These are phyloP conservation scores for Scleroderma citrinum DNA, from an alignment of 768 basidiomycete genomes.

Conservation along the genomic window DNA sequence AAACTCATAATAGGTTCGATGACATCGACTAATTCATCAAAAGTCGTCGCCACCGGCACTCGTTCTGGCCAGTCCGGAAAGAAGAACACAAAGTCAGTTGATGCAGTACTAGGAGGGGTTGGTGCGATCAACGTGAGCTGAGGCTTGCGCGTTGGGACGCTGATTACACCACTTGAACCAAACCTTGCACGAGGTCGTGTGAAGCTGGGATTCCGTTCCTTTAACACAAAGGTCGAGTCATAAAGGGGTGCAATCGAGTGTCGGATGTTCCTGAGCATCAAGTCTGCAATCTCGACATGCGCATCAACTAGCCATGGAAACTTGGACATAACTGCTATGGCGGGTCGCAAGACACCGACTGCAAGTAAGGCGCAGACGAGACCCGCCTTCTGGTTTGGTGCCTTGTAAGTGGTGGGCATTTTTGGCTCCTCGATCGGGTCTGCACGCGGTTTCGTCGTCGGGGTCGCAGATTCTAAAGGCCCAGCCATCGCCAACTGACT, in stretches of 20 bases:
- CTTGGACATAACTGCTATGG: constrained; percentile 71
- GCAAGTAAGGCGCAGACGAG: constrained; percentile 77
- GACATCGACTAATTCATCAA: constrained; percentile 69
- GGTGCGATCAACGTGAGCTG: constrained; percentile 75
- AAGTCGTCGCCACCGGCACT: constrained; percentile 55
- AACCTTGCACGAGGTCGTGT: constrained; percentile 59
- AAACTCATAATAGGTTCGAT: constrained; percentile 77
- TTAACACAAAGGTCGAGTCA: constrained; percentile 40
- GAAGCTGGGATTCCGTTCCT: constrained; percentile 59
- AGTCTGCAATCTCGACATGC: constrained; percentile 78
- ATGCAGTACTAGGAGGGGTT: constrained; percentile 69
- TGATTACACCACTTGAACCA: constrained; percentile 48
- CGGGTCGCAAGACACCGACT: constrained; percentile 76
- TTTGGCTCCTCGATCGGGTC: constrained; percentile 35
- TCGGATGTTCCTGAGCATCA: constrained; percentile 72
- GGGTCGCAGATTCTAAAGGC: constrained; percentile 54
- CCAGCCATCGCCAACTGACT: constrained; percentile 84
- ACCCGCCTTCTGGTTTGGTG: constrained; percentile 72
- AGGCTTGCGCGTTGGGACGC: constrained; percentile 52
- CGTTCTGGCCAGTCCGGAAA: constrained; percentile 77
- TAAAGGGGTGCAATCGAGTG: constrained; percentile 69
- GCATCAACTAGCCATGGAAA: constrained; percentile 83
- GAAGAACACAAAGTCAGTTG: constrained; percentile 83
- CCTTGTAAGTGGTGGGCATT: constrained; percentile 34
- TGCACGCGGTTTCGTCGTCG: constrained; percentile 35